These are phyloP conservation scores for Amylocystis lapponica DNA, from an alignment of 768 basidiomycete genomes.

Conservation along the genomic window DNA sequence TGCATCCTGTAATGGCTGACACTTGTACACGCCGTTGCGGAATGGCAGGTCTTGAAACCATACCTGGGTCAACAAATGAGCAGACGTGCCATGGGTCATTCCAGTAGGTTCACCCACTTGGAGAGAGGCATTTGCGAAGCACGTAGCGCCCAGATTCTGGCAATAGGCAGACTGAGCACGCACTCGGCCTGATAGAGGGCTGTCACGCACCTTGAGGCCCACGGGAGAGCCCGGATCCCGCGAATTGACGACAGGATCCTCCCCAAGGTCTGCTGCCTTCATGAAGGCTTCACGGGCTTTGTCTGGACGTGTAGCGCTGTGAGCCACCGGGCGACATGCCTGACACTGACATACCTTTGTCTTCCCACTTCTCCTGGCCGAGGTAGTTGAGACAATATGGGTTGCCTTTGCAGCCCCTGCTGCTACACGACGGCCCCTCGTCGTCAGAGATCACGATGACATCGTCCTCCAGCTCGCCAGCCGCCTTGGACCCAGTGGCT, in stretches of 20 bases:
- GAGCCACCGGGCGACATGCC: constrained; percentile 2
- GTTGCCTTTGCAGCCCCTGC: constrained; percentile 65
- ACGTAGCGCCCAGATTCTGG: constrained; percentile 96
- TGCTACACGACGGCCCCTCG: constrained; percentile 49
- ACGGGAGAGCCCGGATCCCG: constrained; percentile 58
- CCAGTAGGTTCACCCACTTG: constrained; percentile 47
- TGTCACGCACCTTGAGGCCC: constrained; percentile 61
- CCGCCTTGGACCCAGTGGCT: constrained; percentile 6
- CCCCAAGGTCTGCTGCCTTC: constrained; percentile 45
- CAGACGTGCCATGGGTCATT: neutral
- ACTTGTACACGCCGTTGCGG: constrained; percentile 76
- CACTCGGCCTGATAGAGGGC: too few relatives aligned
- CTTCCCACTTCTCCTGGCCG: constrained; percentile 79
- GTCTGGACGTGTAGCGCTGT: constrained; percentile 31
- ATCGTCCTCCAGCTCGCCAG: constrained; percentile 51
- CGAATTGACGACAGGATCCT: constrained; percentile 45
- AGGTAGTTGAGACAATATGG: constrained; percentile 86
- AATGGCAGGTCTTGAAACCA: constrained; percentile 89
- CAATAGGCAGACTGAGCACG: too few relatives aligned
- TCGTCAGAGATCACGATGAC: constrained; percentile 69
- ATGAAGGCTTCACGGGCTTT: constrained; percentile 45
- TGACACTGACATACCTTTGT: constrained; percentile 44
- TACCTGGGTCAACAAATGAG: constrained; percentile 44
- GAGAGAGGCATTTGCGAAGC: constrained; percentile 93
- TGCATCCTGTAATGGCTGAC: constrained; percentile 50